These are phyloP conservation scores for Biscutella laevigata DNA, from an alignment of 441 rosid species.

Conservation along the genomic window DNA sequence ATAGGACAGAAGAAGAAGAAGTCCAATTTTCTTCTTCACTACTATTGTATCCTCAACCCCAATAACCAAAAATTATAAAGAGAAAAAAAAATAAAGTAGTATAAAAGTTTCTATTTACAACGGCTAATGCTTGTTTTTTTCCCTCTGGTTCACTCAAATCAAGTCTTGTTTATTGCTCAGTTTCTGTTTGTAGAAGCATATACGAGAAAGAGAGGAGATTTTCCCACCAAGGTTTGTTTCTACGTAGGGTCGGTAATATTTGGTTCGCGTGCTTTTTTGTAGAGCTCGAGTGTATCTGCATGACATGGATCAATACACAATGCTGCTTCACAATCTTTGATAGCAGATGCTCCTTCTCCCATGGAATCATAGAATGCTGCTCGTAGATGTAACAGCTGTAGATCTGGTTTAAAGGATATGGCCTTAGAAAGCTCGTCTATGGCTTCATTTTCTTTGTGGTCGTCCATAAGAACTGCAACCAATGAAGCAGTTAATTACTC, in stretches of 20 bases:
- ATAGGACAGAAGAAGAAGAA: conserved; percentile 28
- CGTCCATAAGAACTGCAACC: conserved; percentile 82
- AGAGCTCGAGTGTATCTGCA: conserved; percentile 53
- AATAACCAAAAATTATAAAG: conserved; percentile 22
- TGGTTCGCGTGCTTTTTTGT: conserved; percentile 39
- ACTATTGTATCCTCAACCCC: conserved; percentile 20
- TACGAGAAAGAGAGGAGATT: conserved; percentile 20
- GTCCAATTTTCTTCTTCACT: too few relatives aligned
- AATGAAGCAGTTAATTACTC: too few relatives aligned
- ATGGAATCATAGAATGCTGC: conserved; percentile 89
- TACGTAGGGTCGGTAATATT: conserved; percentile 44
- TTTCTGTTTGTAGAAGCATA: conserved; percentile 26
- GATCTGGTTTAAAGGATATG: conserved; percentile 79
- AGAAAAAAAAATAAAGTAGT: not conserved
- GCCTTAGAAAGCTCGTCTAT: conserved; percentile 72
- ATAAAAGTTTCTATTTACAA: conserved; percentile 38
- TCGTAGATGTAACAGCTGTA: conserved; percentile 82
- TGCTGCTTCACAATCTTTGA: conserved; percentile 92
- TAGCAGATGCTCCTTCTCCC: conserved; percentile 43
- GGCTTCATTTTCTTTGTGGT: conserved; percentile 86
- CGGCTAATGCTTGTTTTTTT: conserved; percentile 24
- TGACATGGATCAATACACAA: conserved; percentile 74
- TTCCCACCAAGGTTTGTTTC: conserved; percentile 18
- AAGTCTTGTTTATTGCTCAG: conserved; percentile 16
- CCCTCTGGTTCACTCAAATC: conserved; percentile 8